A percentile compares a stretch with the other conserved stretches of the same genome.
Conservation (phyloP, 108 stramenopile genomes). For the Fragilariopsis cylindrus region DNA sequence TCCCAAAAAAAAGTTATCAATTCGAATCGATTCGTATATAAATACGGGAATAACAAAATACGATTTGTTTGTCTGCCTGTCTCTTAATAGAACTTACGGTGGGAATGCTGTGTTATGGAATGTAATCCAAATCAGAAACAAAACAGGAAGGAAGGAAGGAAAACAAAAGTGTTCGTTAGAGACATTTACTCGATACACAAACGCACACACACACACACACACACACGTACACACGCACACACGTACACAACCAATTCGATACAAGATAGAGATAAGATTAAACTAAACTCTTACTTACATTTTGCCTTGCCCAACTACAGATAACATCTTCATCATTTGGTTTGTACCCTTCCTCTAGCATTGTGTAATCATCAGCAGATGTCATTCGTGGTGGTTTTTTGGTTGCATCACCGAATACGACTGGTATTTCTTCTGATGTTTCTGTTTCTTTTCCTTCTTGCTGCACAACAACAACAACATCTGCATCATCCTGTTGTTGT, state of each 20-base stretch:
- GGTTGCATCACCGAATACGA: neutral
- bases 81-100: constrained; percentile 17
- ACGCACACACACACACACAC: no score
- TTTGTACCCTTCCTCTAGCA: constrained; percentile 26
- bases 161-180: neutral
- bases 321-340: constrained; percentile 40
- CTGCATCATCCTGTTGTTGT: no score
- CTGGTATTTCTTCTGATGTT: neutral
- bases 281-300: constrained; percentile 9
- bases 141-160: neutral
- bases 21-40: neutral
- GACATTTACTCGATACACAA: no score
- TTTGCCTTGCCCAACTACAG: constrained; percentile 40
- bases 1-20: neutral
- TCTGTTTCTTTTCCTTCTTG: neutral
- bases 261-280: neutral
- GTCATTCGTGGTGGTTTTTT: constrained; percentile 17
- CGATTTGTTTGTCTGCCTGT: neutral
- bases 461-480: no score
- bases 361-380: constrained; percentile 10
- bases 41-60: neutral
- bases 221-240: neutral
- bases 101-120: constrained; percentile 3
- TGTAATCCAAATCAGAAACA: constrained; percentile 1
- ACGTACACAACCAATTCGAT: no score